A percentile compares a stretch with the other conserved stretches of the same genome.
These are phyloP conservation scores for Perilla frutescens DNA, from an alignment of 257 asterid species.

Conservation along the genomic window DNA sequence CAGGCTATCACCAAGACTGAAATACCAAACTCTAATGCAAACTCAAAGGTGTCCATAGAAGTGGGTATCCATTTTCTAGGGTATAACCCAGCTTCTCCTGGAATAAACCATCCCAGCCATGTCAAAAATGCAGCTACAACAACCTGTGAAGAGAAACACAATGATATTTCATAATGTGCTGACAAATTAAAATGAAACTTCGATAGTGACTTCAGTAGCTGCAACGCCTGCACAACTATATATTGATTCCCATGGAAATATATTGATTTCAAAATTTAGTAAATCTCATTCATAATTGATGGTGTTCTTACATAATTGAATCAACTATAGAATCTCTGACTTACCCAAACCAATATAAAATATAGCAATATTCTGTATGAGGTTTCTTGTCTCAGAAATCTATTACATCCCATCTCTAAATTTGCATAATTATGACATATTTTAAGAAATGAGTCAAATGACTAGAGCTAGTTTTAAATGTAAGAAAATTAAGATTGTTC, in stretches of 20 bases:
- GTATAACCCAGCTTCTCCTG: conserved; percentile 68
- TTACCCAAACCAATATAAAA: conserved; percentile 3
- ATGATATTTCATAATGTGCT: background rate
- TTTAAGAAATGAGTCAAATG: background rate
- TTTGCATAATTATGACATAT: too few relatives aligned
- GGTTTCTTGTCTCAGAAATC: background rate
- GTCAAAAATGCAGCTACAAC: conserved; percentile 75
- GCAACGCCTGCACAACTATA: conserved; percentile 19
- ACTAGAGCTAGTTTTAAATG: background rate
- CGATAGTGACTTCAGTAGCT: background rate
- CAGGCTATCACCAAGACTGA: conserved; percentile 97
- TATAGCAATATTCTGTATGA: background rate
- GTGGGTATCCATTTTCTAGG: conserved; percentile 86
- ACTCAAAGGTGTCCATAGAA: conserved; percentile 87
- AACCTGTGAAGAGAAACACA: conserved; percentile 57
- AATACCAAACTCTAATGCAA: conserved; percentile 91
- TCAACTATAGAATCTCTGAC: background rate
- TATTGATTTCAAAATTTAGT: background rate
- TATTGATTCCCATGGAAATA: conserved; percentile 22
- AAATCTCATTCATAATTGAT: background rate
- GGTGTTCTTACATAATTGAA: conserved; percentile 3
- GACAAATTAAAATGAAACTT: conserved; percentile 7
- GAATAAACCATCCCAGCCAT: conserved; percentile 90
- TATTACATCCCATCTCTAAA: conserved; percentile 13
- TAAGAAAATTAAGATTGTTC: background rate